Percentiles rank a stretch among this genome's conserved stretches.
Evolutionary conservation across 2,329 filamentous ascomycete species (phyloP).

Genomic region (Hymenoscyphus occultus): DNA sequence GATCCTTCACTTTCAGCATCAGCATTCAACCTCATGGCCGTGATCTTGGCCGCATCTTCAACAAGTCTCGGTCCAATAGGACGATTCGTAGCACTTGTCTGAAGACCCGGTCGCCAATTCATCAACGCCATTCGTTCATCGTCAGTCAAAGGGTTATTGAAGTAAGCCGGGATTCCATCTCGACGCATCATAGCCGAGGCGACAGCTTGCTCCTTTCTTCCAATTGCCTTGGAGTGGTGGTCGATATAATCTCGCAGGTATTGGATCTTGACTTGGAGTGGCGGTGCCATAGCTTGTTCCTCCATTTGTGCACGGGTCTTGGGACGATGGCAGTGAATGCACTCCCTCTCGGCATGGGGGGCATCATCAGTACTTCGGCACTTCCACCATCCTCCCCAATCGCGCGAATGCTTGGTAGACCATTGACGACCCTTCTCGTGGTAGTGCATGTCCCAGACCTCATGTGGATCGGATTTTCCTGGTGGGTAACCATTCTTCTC

Average conservation of each 20-base stretch:
- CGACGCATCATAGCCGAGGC: slow-evolving; percentile 7
- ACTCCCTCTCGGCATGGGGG: slow-evolving; percentile 22
- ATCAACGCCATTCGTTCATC: neutral
- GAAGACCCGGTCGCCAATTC: neutral
- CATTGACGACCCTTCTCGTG: slow-evolving; percentile 28
- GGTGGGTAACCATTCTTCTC: slow-evolving; percentile 14
- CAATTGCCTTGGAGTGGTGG: neutral
- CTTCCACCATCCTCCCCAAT: slow-evolving; percentile 32
- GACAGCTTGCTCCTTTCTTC: neutral
- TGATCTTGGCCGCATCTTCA: neutral
- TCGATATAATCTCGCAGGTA: neutral
- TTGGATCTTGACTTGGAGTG: neutral
- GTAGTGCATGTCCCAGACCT: slow-evolving; percentile 27
- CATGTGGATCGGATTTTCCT: slow-evolving; percentile 8
- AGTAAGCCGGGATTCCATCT: slow-evolving; percentile 5
- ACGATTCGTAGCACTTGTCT: neutral
- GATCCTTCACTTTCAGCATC: neutral
- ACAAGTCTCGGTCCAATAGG: slow-evolving; percentile 1
- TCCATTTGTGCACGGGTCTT: neutral
- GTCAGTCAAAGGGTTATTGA: neutral
- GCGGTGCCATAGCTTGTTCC: neutral
- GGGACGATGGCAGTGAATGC: slow-evolving; percentile 19
- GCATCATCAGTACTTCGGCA: slow-evolving; percentile 25
- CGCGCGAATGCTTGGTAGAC: slow-evolving; percentile 19
- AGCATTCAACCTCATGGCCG: neutral